Conservation (phyloP, 352 stramenopile genomes). For the Globisporangium paddicum region DNA sequence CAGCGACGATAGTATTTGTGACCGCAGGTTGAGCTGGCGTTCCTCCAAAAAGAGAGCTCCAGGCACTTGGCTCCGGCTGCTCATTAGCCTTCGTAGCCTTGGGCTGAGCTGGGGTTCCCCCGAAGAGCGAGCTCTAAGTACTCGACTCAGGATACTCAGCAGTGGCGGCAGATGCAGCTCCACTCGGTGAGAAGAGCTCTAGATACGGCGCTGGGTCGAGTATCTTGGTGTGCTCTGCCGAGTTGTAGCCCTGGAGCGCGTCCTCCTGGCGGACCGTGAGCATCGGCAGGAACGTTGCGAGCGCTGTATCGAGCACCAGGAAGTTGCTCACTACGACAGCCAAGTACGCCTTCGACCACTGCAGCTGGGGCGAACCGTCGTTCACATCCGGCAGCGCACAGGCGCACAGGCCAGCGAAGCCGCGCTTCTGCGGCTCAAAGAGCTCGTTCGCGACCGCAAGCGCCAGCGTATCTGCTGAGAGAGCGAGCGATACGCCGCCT, state of each 20-base stretch:
- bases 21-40: neutral
- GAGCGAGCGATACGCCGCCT: neutral
- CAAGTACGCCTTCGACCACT: slow-evolving; percentile 67
- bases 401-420: slow-evolving; percentile 59
- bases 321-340: slow-evolving; percentile 59
- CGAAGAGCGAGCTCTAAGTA: slow-evolving; percentile 3
- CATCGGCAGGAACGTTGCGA: slow-evolving; percentile 64
- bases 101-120: neutral
- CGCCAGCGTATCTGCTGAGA: neutral
- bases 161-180: neutral
- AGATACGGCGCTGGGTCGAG: slow-evolving; percentile 63
- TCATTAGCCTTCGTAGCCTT: neutral
- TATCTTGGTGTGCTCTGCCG: slow-evolving; percentile 3
- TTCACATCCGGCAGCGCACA: slow-evolving; percentile 62
- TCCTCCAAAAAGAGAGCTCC: slow-evolving; percentile 7
- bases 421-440: slow-evolving; percentile 52
- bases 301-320: slow-evolving; percentile 38
- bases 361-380: slow-evolving; percentile 45
- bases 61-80: neutral
- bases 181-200: slow-evolving; percentile 37
- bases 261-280: slow-evolving; percentile 32
- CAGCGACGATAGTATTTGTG: neutral
- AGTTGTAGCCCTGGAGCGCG: slow-evolving; percentile 3
- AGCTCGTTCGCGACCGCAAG: slow-evolving; percentile 26
- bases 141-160: neutral